A percentile compares a stretch with the other conserved stretches of the same genome.
Evolutionary conservation across 2,329 filamentous ascomycete species (phyloP).

Genomic region (Dothideomycetes sp.): DNA sequence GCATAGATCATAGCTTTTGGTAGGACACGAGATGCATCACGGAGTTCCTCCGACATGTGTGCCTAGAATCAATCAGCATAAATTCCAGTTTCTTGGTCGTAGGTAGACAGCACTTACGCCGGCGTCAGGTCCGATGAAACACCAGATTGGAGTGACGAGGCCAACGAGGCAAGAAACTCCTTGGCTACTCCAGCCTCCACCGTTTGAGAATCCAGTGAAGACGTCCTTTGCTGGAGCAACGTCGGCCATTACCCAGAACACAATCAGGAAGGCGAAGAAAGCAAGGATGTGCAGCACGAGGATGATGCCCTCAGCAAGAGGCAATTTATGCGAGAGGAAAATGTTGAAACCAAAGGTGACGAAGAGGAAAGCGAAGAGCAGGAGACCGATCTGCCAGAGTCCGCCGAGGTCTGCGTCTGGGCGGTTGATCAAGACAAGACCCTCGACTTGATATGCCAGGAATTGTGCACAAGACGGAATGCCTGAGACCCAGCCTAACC

Average conservation of each 20-base stretch:
- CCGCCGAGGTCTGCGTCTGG: constrained; percentile 24
- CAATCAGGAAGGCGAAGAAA: constrained; percentile 27
- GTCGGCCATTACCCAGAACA: constrained; percentile 26
- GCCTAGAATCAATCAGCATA: no score
- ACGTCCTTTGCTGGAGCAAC: constrained; percentile 23
- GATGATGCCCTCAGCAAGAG: constrained; percentile 28
- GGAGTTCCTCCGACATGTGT: constrained; percentile 28
- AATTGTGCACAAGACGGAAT: constrained; percentile 16
- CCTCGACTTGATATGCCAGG: constrained; percentile 18
- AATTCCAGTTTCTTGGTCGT: no score
- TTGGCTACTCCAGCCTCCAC: constrained; percentile 33
- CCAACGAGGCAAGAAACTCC: constrained; percentile 36
- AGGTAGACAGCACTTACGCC: no score
- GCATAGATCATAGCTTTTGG: constrained; percentile 36
- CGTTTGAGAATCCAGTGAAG: constrained; percentile 31
- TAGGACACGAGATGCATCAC: constrained; percentile 34
- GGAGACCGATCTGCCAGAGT: constrained; percentile 32
- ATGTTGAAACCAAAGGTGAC: constrained; percentile 29
- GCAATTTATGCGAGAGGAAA: constrained; percentile 26
- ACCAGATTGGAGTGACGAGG: constrained; percentile 31
- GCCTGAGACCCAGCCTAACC: constrained; percentile 29
- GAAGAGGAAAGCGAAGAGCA: constrained; percentile 29
- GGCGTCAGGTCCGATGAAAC: constrained; percentile 30
- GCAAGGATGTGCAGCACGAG: constrained; percentile 34
- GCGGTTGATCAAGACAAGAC: constrained; percentile 29